Percentiles rank a stretch among this genome's conserved stretches.
phyloP scores from a whole-genome alignment of 768 basidiomycete species.

The Leccinum rimulosum region DNA sequence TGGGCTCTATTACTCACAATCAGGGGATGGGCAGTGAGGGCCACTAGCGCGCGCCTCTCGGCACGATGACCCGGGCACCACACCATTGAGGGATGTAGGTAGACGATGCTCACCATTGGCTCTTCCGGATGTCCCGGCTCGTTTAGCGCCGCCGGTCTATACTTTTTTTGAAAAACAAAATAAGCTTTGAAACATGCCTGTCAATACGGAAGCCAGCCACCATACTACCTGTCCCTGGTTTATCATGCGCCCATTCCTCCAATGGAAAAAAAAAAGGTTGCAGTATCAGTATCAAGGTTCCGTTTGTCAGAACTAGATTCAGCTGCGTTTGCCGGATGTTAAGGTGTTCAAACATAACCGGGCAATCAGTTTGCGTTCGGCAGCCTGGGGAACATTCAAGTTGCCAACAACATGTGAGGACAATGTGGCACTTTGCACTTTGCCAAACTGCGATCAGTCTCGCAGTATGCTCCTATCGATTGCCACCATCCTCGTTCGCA shows the following conservation, averaged over 20 bases:
- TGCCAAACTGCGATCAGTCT: not conserved
- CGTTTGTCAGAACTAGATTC: not conserved
- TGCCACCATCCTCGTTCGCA: not conserved
- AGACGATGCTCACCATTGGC: not conserved
- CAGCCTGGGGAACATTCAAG: not conserved
- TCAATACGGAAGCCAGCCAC: not conserved
- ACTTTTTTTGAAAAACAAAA: not conserved
- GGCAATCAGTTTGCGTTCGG: too few species aligned
- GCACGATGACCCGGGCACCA: not conserved
- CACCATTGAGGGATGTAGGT: not conserved
- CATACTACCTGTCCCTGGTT: too few species aligned
- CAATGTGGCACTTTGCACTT: not conserved
- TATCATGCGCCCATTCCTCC: not conserved
- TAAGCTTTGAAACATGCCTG: not conserved
- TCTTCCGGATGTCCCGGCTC: not conserved
- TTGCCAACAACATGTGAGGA: not conserved
- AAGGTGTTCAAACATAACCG: not conserved
- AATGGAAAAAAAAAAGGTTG: not conserved
- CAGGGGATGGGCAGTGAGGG: not conserved
- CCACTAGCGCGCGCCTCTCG: not conserved
- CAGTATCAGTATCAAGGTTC: not conserved
- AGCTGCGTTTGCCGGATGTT: not conserved
- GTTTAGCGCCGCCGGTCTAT: not conserved
- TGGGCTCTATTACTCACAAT: not conserved
- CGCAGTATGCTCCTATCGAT: not conserved